Evolutionary conservation across 1,139 yeast species (phyloP).

Genomic region (Scheffersomyces segobiensis): DNA sequence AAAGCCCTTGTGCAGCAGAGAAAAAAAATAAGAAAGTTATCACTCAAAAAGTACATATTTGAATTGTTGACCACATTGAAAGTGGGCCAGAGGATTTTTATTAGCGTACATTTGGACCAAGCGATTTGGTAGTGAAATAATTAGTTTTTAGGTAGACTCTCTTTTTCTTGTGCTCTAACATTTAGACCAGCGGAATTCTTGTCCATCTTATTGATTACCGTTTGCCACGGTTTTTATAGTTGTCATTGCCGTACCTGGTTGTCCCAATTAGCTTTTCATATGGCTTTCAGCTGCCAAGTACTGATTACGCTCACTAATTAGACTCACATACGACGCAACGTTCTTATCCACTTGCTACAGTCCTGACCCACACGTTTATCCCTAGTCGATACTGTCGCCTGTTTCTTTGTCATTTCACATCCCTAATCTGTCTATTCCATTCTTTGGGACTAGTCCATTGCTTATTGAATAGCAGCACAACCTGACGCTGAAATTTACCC

Average conservation of each 20-base stretch:
- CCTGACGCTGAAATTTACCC: not conserved
- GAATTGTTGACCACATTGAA: not conserved
- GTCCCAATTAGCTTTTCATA: not conserved
- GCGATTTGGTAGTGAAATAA: not conserved
- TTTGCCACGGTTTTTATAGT: not conserved
- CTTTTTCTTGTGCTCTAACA: not conserved
- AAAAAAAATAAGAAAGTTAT: not conserved
- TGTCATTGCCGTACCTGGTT: not conserved
- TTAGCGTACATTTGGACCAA: not conserved
- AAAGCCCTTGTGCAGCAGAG: not conserved
- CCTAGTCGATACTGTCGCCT: not conserved
- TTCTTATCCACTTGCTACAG: not conserved
- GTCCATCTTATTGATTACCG: not conserved
- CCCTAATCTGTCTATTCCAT: not conserved
- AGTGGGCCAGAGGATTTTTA: not conserved
- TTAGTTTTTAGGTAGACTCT: not conserved
- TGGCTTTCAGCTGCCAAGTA: not conserved
- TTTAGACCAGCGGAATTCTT: not conserved
- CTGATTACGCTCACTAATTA: not conserved
- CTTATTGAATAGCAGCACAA: not conserved
- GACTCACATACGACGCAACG: not conserved
- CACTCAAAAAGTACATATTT: not conserved
- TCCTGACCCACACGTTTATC: not conserved
- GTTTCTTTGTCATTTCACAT: not conserved
- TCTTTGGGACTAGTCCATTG: not conserved